Evolutionary conservation across 805 yeast species (phyloP).

Genomic region (Lipomyces yamanashiensis): DNA sequence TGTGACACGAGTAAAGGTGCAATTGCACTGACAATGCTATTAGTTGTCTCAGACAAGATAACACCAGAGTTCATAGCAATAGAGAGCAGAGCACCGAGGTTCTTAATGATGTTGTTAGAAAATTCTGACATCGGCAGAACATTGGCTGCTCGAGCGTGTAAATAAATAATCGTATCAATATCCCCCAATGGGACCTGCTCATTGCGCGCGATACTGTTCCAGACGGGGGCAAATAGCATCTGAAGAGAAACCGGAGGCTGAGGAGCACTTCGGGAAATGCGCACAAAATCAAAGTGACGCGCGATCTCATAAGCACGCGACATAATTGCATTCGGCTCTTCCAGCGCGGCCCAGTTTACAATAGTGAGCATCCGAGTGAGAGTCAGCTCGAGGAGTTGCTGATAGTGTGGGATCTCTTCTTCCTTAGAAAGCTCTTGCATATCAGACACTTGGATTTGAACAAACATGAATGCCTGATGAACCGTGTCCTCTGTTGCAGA

Average conservation of each 20-base stretch:
- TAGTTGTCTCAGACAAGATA: conserved; percentile 7
- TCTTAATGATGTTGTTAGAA: neutral
- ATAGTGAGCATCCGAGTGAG: conserved; percentile 17
- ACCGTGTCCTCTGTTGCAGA: conserved; percentile 16
- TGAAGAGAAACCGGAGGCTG: conserved; percentile 10
- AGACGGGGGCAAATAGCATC: conserved; percentile 4
- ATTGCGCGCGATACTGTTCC: conserved; percentile 7
- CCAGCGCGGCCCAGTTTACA: conserved; percentile 16
- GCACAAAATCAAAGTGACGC: conserved; percentile 9
- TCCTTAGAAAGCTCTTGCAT: conserved; percentile 10
- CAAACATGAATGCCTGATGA: conserved; percentile 25
- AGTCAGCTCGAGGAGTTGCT: conserved; percentile 4
- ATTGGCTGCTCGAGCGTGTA: conserved; percentile 21
- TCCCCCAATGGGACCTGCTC: conserved; percentile 7
- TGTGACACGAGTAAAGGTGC: conserved; percentile 10
- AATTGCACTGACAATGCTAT: conserved; percentile 18
- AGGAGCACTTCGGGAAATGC: conserved; percentile 2
- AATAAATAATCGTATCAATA: conserved; percentile 9
- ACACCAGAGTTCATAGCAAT: conserved; percentile 1
- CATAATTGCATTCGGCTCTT: conserved; percentile 11
- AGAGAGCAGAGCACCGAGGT: conserved; percentile 10
- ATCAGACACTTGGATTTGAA: conserved; percentile 4
- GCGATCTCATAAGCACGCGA: conserved; percentile 13
- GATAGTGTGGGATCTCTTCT: conserved; percentile 3
- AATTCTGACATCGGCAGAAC: conserved; percentile 10